Base-by-base conservation (phyloP, 768 basidiomycete species). In the Lentinula aciculospora region DNA sequence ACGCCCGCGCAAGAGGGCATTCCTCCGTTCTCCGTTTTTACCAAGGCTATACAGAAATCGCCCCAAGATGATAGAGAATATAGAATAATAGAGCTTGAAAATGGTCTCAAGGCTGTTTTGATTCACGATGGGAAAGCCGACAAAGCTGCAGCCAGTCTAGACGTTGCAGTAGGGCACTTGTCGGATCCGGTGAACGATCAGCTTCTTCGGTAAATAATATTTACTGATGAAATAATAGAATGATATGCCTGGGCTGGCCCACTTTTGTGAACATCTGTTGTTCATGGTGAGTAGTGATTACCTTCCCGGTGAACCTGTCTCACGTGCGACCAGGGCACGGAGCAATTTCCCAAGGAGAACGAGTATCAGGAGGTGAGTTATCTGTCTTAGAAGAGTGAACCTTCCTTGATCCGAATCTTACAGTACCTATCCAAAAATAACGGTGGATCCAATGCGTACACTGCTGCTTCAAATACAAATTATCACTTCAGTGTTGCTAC, bases 211-310 rank as follows among this genome's bases (percentile, higher is more conserved):
- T 10, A 60, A 45, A 48, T 57, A 44, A 60, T 32, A 60, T 58
- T 13, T 21, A 56, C 12, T 19, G 15, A 29, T 21, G 39, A 17
- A 25, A 53, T 27, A 29, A n/a, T 64, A 91, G 85, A 85, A 81
- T 68, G 93, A 96, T 67, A 89, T 94, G 81, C 94, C 91, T 9
- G 94, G 94, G 10, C 79, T 95, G 44, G 94, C 94, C 48, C 93
- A 96, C 71, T 95, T 95, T 67, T 95, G 94, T 73, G 96, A 99
- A 69, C 96, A 99, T 70, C 68, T 99, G 49, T 72, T 97, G 60
- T 99, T 99, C 72, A 92, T 99, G 86, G 95, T 94, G 64, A 48
- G 46, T 19, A 40, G 28, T 9, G 2, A 23, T 69, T 29, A 54
- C 55, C 28, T 25, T 57, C 31, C 62, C 23, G 36, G 60, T 31